A percentile compares a stretch with the other conserved stretches of the same genome.
Conservation (phyloP, 2,329 filamentous ascomycete genomes). For the Talaromyces funiculosus region DNA sequence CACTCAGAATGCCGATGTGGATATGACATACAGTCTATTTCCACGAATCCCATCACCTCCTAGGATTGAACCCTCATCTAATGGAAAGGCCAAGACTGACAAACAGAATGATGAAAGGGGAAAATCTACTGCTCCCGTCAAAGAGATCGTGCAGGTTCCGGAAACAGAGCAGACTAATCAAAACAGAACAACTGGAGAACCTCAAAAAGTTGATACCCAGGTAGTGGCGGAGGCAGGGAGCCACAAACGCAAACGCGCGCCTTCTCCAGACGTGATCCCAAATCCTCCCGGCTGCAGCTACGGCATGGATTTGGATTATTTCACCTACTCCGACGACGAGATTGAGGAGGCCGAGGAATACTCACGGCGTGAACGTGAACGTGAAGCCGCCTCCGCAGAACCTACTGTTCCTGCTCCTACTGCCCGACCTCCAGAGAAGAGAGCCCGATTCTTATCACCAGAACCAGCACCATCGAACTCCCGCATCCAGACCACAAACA, state of each 20-base stretch:
- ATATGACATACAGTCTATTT: slow-evolving; percentile 12
- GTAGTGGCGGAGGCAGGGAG: slow-evolving; percentile 5
- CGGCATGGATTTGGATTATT: slow-evolving; percentile 37
- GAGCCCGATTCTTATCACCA: slow-evolving; percentile 6
- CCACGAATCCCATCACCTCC: not conserved
- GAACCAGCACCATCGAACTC: not conserved
- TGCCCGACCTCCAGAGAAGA: slow-evolving; percentile 8
- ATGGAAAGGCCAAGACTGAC: not conserved
- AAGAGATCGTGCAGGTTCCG: not conserved
- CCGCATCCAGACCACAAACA: not conserved
- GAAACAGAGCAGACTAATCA: not conserved
- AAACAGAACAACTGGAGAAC: not conserved
- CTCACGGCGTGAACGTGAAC: not conserved
- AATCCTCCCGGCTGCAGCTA: slow-evolving; percentile 38
- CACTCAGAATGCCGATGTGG: not conserved
- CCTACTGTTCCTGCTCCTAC: not conserved
- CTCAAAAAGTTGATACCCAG: slow-evolving; percentile 1
- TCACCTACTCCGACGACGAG: slow-evolving; percentile 23
- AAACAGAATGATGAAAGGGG: not conserved
- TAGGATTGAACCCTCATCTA: not conserved
- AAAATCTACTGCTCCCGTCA: not conserved
- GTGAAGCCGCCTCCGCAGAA: slow-evolving; percentile 17
- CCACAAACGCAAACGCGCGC: slow-evolving; percentile 37
- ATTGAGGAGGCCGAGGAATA: slow-evolving; percentile 12
- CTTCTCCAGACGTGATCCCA: slow-evolving; percentile 37